Base-by-base conservation (phyloP, 148 eudicot genomes). In the Tetragonia tetragonoides region DNA sequence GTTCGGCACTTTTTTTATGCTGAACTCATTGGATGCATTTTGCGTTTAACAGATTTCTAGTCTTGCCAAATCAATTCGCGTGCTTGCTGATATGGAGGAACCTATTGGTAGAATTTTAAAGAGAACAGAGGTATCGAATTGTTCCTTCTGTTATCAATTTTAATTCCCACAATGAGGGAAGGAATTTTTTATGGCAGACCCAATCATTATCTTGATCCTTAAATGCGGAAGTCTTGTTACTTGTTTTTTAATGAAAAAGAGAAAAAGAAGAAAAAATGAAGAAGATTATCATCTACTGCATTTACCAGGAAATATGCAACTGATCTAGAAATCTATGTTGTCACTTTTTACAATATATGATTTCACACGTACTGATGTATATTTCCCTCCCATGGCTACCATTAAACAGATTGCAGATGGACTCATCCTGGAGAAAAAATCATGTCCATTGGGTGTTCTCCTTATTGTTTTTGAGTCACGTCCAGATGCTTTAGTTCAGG, bases 401-500 rank as follows among this genome's bases (percentile, higher is more conserved):
- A 2, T 59, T 47, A 44, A 73, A 57, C 91, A 95, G 99, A 83
- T 95, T 80, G 89, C 99, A 68, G 97, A 93, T 49, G 91, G 92
- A 79, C 89, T 93, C 37, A 66, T 90, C 73, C 84, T 95, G 83
- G 99, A 93, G 78, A 95, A 95, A 81, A 84, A 88, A 62, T 89
- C 99, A 68, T 91, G 92, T 69, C 93, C 97, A 2, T 85, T 95
- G 83, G 99, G 99, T 67, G 99, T 95, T 80, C 97, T 95, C 49
- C 88, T 95, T 68, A 86, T 95, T 84, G 89, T 95, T 70, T 95
- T 95, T 75, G 99, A 95, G 86, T 95, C 99, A 67, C 97, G 99
- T 17, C 99, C 99, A 47, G 99, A 95, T 78, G 99, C 99, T 73
- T 84, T 95, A 73, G 99, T 95, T 84, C 99, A 95, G 97, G 99